Conservation (phyloP, 208 protist genomes). For the Trypanosoma rangeli region DNA sequence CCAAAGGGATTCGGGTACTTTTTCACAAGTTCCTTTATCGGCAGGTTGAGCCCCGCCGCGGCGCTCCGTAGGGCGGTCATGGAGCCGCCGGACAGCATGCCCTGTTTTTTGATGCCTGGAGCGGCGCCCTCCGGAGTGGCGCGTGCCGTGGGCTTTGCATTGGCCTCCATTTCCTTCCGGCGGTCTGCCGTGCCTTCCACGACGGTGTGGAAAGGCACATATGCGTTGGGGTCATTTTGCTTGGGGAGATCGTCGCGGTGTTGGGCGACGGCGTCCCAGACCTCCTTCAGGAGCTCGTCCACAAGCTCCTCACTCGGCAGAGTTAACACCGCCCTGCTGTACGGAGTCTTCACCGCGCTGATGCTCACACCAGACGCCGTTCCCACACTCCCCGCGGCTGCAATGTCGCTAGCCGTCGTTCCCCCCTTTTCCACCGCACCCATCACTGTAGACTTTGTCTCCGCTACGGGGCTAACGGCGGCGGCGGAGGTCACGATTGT, state of each 20-base stretch:
- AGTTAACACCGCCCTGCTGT: conserved; percentile 22
- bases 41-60: conserved; percentile 12
- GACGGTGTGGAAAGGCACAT: conserved; percentile 43
- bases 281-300: conserved; percentile 42
- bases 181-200: conserved; percentile 58
- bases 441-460: too few species aligned
- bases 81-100: conserved; percentile 5
- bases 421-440: not conserved
- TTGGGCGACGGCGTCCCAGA: conserved; percentile 64
- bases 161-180: conserved; percentile 44
- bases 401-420: not conserved
- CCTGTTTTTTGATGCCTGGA: conserved; percentile 60
- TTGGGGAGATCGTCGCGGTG: conserved; percentile 61
- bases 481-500: conserved; percentile 1
- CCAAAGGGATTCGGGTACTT: conserved; percentile 87
- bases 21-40: conserved; percentile 62
- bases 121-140: conserved; percentile 78
- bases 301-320: conserved; percentile 57
- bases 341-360: conserved; percentile 6
- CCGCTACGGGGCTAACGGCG: too few species aligned
- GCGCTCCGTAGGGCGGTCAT: not conserved
- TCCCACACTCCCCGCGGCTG: not conserved
- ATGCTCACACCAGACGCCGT: not conserved
- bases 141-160: conserved; percentile 30
- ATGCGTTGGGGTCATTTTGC: conserved; percentile 25